Percentiles rank a stretch among this genome's conserved stretches.
Conservation (phyloP, 495 filamentous ascomycete species). For the Hypoxylon trugodes region DNA sequence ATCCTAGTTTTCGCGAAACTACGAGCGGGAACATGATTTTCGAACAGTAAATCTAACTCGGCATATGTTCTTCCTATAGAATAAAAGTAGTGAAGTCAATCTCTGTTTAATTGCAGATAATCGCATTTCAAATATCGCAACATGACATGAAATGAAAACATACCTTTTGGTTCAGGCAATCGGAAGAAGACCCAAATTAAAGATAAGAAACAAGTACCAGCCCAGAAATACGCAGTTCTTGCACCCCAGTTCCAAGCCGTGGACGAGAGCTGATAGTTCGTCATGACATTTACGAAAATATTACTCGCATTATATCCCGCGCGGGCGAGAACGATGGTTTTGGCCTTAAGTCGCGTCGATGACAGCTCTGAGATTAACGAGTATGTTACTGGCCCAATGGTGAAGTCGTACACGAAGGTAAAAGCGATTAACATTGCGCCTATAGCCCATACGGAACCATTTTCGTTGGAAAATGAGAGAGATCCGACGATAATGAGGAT, state of each 20-base stretch:
- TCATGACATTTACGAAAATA: conserved; percentile 57
- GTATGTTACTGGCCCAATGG: conserved; percentile 65
- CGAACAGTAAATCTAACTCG: conserved; percentile 62
- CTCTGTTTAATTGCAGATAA: not conserved
- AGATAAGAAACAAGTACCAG: conserved; percentile 54
- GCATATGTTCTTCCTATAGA: conserved; percentile 51
- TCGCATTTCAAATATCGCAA: not conserved
- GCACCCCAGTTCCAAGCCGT: conserved; percentile 61
- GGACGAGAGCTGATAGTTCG: conserved; percentile 59
- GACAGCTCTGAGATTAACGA: conserved; percentile 64
- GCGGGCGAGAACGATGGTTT: conserved; percentile 64
- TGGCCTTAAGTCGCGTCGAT: conserved; percentile 61
- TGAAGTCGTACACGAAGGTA: conserved; percentile 62
- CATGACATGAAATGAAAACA: not conserved
- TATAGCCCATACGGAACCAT: conserved; percentile 47
- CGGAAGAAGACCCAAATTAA: conserved; percentile 47
- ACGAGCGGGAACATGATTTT: conserved; percentile 49
- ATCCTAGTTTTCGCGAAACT: conserved; percentile 48
- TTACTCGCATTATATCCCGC: conserved; percentile 60
- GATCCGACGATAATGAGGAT: conserved; percentile 53
- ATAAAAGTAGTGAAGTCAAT: not conserved
- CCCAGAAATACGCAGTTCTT: conserved; percentile 62
- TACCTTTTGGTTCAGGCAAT: conserved; percentile 47
- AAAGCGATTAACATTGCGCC: conserved; percentile 60
- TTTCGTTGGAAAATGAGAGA: conserved; percentile 35